Evolutionary conservation across 768 basidiomycete species (phyloP).

Genomic region (Gautieria morchelliformis): DNA sequence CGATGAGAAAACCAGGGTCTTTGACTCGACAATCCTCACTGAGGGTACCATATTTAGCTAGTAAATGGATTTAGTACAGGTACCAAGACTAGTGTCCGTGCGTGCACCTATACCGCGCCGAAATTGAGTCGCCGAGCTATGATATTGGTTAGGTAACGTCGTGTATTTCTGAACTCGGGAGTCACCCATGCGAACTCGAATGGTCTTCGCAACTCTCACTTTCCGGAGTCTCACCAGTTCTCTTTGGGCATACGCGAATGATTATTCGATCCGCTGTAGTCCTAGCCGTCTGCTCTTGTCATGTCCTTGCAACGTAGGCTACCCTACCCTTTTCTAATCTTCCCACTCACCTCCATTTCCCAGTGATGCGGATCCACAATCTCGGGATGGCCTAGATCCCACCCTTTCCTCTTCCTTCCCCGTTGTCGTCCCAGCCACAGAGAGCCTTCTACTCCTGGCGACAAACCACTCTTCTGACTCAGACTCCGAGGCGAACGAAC

Average conservation of each 20-base stretch:
- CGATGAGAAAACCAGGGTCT: no score
- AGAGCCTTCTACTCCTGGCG: not conserved
- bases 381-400: not conserved
- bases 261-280: not conserved
- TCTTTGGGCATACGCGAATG: not conserved
- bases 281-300: not conserved
- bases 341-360: not conserved
- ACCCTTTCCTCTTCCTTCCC: not conserved
- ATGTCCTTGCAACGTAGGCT: not conserved
- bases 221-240: not conserved
- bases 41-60: no score
- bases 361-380: not conserved
- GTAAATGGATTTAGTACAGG: no score
- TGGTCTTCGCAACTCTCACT: not conserved
- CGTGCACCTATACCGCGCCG: no score
- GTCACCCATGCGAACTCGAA: not conserved
- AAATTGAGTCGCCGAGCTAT: not conserved
- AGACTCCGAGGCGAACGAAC: no score
- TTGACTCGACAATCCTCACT: no score
- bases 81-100: no score
- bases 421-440: not conserved
- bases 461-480: not conserved
- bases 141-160: not conserved
- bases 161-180: not conserved
- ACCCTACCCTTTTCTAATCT: not conserved